Percentiles rank a stretch among this genome's conserved stretches.
Evolutionary conservation across 2,329 filamentous ascomycete species (phyloP).

Genomic region (Penicillium oxalicum): DNA sequence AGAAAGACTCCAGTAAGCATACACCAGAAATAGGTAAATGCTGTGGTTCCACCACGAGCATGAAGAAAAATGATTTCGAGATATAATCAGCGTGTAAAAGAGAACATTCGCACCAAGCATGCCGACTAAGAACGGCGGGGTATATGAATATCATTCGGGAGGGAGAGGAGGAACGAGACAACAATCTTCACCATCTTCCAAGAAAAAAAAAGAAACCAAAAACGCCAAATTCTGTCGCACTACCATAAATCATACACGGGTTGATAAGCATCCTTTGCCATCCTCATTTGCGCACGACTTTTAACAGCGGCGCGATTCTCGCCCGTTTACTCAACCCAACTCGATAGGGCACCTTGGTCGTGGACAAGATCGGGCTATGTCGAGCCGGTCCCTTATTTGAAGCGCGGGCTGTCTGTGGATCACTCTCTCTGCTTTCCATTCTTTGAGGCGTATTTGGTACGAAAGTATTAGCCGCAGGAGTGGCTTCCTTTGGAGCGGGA

Average conservation of each 20-base stretch:
- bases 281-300: constrained; percentile 38
- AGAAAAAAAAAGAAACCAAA: constrained; percentile 5
- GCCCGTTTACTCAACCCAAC: constrained; percentile 47
- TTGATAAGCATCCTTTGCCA: neutral
- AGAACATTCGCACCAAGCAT: neutral
- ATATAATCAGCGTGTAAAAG: no score
- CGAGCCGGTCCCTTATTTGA: constrained; percentile 30
- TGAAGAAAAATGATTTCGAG: no score
- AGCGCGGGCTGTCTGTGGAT: constrained; percentile 2
- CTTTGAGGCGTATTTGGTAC: neutral
- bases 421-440: neutral
- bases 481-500: neutral
- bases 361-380: constrained; percentile 38
- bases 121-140: constrained; percentile 3
- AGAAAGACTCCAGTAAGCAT: no score
- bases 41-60: no score
- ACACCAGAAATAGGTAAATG: no score
- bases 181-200: neutral
- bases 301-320: constrained; percentile 45
- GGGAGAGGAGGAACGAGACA: neutral
- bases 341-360: constrained; percentile 38
- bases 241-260: no score
- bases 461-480: neutral
- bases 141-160: constrained; percentile 10
- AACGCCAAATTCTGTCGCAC: neutral